These are phyloP conservation scores for Geotrichum histeridarum DNA, from an alignment of 1,139 yeast genomes.

Conservation along the genomic window DNA sequence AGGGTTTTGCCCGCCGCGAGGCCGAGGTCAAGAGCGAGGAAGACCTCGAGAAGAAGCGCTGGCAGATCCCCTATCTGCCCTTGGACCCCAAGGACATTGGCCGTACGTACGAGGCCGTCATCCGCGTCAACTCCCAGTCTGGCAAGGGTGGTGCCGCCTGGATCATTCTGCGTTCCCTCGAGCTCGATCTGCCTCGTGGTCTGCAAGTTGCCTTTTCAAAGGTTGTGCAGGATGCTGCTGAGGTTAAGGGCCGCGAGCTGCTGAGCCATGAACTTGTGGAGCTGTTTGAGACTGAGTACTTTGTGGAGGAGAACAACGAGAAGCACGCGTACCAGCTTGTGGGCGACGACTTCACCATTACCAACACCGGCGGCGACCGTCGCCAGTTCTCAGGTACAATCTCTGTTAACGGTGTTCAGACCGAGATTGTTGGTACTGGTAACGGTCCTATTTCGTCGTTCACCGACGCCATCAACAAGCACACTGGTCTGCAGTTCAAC, in stretches of 20 bases:
- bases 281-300: slow-evolving; percentile 68
- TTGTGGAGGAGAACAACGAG: slow-evolving; percentile 46
- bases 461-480: slow-evolving; percentile 63
- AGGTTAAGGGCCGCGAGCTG: slow-evolving; percentile 77
- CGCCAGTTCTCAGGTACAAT: slow-evolving; percentile 51
- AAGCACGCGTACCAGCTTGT: slow-evolving; percentile 30
- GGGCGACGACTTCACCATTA: slow-evolving; percentile 32
- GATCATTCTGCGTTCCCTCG: slow-evolving; percentile 84
- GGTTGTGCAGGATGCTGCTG: slow-evolving; percentile 78
- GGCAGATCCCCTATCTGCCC: slow-evolving; percentile 94
- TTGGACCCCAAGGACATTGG: slow-evolving; percentile 96
- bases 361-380: slow-evolving; percentile 36
- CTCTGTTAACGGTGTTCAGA: slow-evolving; percentile 44
- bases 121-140: slow-evolving; percentile 94
- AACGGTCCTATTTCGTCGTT: slow-evolving; percentile 96
- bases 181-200: slow-evolving; percentile 86
- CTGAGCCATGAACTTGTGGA: slow-evolving; percentile 69
- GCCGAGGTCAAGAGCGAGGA: slow-evolving; percentile 41
- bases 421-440: slow-evolving; percentile 58
- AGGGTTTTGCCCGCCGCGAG: slow-evolving; percentile 71
- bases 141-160: slow-evolving; percentile 99
- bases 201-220: slow-evolving; percentile 86
- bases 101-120: slow-evolving; percentile 94
- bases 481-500: slow-evolving; percentile 46
- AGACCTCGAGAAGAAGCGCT: slow-evolving; percentile 32